Conservation (phyloP, 2,329 filamentous ascomycete species). For the Coniochaeta hoffmannii region DNA sequence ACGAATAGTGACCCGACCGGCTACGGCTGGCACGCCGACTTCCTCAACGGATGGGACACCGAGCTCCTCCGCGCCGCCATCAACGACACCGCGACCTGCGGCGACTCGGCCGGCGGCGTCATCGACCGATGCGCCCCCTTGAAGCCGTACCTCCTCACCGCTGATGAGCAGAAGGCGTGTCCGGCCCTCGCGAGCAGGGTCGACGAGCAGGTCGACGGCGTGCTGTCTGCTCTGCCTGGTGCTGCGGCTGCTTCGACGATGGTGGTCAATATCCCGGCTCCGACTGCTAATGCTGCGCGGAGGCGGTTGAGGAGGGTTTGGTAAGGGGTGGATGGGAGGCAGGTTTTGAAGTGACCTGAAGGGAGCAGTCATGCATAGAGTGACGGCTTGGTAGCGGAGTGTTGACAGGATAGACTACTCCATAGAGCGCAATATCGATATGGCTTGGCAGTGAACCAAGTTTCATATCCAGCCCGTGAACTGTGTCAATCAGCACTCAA, state of each 20-base stretch:
- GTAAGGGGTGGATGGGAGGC: background rate
- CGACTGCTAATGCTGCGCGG: background rate
- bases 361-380: too few species aligned
- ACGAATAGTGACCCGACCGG: constrained; percentile 29
- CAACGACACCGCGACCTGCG: constrained; percentile 7
- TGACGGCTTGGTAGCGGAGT: too few species aligned
- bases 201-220: constrained; percentile 34
- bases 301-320: background rate
- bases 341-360: too few species aligned
- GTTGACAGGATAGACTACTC: too few species aligned
- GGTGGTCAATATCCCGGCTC: background rate
- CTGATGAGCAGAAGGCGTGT: constrained; percentile 35
- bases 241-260: background rate
- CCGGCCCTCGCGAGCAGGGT: constrained; percentile 30
- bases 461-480: too few species aligned
- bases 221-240: background rate
- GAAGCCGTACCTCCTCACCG: constrained; percentile 25
- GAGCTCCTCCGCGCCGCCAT: constrained; percentile 40
- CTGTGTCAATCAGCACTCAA: too few species aligned
- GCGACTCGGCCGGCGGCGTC: constrained; percentile 33
- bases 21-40: constrained; percentile 50
- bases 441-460: too few species aligned
- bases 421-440: too few species aligned
- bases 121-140: constrained; percentile 35
- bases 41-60: constrained; percentile 52